Evolutionary conservation across 192 early-diverging fungal genomes (phyloP).

Genomic region (Jimgerdemannia flammicorona): DNA sequence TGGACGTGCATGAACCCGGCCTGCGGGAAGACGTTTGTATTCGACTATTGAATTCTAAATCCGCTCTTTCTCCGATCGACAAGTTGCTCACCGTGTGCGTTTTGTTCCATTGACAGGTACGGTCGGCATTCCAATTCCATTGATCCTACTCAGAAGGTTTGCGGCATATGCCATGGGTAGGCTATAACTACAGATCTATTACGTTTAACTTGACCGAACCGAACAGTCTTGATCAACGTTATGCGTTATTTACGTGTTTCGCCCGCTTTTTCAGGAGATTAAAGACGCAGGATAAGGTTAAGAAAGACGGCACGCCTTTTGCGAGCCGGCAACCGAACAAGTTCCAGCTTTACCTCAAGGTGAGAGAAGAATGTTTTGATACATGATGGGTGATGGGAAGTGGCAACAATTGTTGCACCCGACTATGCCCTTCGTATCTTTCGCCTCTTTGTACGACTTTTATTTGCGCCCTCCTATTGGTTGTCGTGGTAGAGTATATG

Average conservation of each 20-base stretch:
- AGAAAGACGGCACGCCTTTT: neutral
- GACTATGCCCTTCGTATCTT: too few relatives aligned
- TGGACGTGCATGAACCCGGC: neutral
- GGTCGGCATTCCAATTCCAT: conserved; percentile 1
- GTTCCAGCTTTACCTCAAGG: conserved; percentile 4
- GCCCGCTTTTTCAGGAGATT: neutral
- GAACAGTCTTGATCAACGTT: neutral
- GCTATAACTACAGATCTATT: neutral
- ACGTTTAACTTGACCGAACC: neutral
- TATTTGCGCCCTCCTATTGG: neutral
- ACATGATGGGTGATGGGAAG: too few relatives aligned
- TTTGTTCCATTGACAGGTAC: neutral
- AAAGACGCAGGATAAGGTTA: neutral
- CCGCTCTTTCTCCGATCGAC: neutral
- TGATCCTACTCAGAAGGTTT: neutral
- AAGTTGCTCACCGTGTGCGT: neutral
- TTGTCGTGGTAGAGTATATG: too few relatives aligned
- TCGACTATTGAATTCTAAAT: neutral
- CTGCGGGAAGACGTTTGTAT: neutral
- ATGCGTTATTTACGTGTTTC: neutral
- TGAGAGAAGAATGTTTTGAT: neutral
- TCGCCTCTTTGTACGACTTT: neutral
- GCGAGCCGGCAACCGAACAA: neutral
- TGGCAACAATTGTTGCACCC: too few relatives aligned
- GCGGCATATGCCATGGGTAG: neutral